Base-by-base conservation (phyloP, 1,139 yeast species). In the Debaryomyces udenii region DNA sequence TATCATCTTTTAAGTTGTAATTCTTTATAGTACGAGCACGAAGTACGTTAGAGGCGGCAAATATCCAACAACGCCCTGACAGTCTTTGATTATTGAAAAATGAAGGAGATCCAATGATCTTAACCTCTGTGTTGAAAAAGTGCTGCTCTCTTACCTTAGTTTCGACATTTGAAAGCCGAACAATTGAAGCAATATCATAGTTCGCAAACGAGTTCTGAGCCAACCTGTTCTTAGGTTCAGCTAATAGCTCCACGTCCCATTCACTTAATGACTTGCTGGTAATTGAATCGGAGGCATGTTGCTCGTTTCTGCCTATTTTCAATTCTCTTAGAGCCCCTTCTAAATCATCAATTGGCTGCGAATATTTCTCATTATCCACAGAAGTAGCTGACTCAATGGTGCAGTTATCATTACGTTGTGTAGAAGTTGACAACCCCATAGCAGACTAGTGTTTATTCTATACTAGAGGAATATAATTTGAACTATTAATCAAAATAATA, bases 21-120 rank as follows among this genome's bases (percentile, higher is more conserved):
- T 77, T 76, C 52, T 76, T 69, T 61, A 84, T 81, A 35, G 85
- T 78, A 40, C 74, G 75, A 37, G 84, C 61, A 52, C 96, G 72
- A 52, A 87, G 66, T 39, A 84, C 76, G 53, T 87, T 88, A 42
- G 87, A 80, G 1, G 93, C 78, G 6, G 96, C 96, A 62, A 87
- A 87, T 50, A 88, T 72, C 96, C 96, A 88, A 62, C 96, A 88
- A 53, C 96, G 70, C 29, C 96, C 96, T 11, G 88, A 79, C 27
- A 77, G 61, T 55, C 78, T 77, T 63, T 88, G 96, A 63, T 84
- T 81, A 54, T 87, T 83, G 39, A 81, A 68, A 47, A 45, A 62
- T 3, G 61, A 70, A 16, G 94, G 93, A 3, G 81, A 59, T 2
- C 90, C 90, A 53, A 85, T 85, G 3, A 74, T 70, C 28, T 78